These are phyloP conservation scores for Entrophospora sp. DNA, from an alignment of 192 early-diverging fungal species.

Conservation along the genomic window DNA sequence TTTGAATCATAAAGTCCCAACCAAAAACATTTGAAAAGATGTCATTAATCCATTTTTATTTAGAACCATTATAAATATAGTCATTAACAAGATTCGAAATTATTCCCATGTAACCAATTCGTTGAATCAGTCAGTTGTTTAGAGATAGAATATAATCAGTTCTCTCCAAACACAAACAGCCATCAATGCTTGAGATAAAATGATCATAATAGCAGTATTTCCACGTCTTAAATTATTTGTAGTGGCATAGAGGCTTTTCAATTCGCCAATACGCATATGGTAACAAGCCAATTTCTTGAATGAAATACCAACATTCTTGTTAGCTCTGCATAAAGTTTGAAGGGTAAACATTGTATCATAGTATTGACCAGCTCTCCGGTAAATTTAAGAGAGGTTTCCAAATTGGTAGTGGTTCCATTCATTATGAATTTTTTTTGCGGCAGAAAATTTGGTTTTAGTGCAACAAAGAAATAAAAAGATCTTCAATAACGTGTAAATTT, in stretches of 20 bases:
- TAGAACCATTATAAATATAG: conserved; percentile 58
- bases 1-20: conserved; percentile 18
- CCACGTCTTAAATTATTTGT: not conserved
- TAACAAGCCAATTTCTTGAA: no score
- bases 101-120: conserved; percentile 61
- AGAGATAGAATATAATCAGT: conserved; percentile 30
- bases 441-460: no score
- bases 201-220: not conserved
- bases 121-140: not conserved
- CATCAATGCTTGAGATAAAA: not conserved
- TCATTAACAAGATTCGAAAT: conserved; percentile 71
- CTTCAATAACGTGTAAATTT: no score
- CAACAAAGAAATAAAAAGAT: no score
- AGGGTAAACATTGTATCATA: no score
- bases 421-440: no score
- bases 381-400: no score
- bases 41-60: conserved; percentile 28
- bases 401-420: no score
- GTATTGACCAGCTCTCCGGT: no score
- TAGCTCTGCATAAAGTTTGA: no score
- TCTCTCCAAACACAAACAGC: conserved; percentile 72
- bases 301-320: no score
- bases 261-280: no score
- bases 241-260: not conserved
- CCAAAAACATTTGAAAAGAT: conserved; percentile 6